Base-by-base conservation (phyloP, 2,329 filamentous ascomycete genomes). In the Pseudodiploospora longispora region DNA sequence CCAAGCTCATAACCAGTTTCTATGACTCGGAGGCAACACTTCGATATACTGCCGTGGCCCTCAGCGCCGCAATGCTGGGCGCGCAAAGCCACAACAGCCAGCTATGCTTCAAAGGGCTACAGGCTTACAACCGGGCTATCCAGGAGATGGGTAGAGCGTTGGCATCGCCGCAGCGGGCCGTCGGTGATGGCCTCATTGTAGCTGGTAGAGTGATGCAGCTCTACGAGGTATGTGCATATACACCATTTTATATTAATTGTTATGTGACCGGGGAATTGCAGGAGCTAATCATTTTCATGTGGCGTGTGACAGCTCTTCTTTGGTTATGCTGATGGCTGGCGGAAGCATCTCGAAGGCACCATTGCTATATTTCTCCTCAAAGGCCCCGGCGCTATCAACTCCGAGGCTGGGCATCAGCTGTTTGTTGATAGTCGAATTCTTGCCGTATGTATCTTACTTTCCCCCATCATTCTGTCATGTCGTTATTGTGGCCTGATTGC, bases 341-440 rank as follows among this genome's bases (percentile, higher is more conserved):
- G 38, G 8, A 46, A 46, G 10, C 50, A 52, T 10, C 40, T 50
- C 6, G 48, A 50, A 38, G 50, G 48, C n/a, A 48, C 50, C 6
- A 31, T 50, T 30, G 42, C 48, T 27, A 44, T 52, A 6, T 52
- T 49, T 29, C 10, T 50, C 10, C 40, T 42, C 2, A 42, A 48
- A n/a, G 50, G 50, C 1, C 50, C 50, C 1, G 40, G 40, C 10
- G 47, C 44, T 1, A 50, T 52, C 10, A 34, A 34, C 7, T 41
- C 40, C 6, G 52, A 50, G 1, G 47, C 46, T 10, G 47, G 49
- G 1, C 55, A 57, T 35, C 44, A 48, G 37, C 36, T 57, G 5
- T 56, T 53, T 37, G 38, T 49, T 6, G 54, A 55, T 19, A 50
- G 47, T 2, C 50, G 55, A 1, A 41, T 55, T 28, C 51, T 54